Evolutionary conservation across 805 yeast species (phyloP).

Genomic region (Saccharomyces kudriavzevii): DNA sequence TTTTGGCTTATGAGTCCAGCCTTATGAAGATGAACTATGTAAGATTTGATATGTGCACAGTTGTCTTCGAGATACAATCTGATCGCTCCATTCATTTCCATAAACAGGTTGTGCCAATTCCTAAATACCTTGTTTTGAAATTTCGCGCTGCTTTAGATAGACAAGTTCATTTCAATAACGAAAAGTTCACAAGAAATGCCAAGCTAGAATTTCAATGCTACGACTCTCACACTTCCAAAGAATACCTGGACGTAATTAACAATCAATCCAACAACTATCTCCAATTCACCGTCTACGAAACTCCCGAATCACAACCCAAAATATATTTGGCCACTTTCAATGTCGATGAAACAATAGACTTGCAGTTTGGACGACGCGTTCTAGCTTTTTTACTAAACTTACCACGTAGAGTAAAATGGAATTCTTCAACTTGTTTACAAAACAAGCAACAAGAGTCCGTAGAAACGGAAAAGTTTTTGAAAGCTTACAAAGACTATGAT

Average conservation of each 20-base stretch:
- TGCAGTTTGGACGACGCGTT: conserved; percentile 79
- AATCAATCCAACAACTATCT: conserved; percentile 27
- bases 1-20: conserved; percentile 38
- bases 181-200: conserved; percentile 37
- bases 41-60: conserved; percentile 40
- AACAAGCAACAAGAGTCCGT: conserved; percentile 49
- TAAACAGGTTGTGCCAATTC: conserved; percentile 68
- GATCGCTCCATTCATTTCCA: conserved; percentile 64
- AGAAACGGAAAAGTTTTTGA: conserved; percentile 59
- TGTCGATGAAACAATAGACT: conserved; percentile 43
- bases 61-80: conserved; percentile 65
- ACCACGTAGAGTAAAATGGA: conserved; percentile 68
- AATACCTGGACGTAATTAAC: conserved; percentile 24
- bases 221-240: conserved; percentile 17
- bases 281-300: conserved; percentile 31
- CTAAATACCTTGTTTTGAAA: conserved; percentile 34
- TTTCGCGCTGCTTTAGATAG: conserved; percentile 42
- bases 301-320: conserved; percentile 23
- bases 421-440: conserved; percentile 51
- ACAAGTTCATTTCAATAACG: conserved; percentile 40
- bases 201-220: conserved; percentile 36
- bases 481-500: conserved; percentile 46
- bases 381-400: conserved; percentile 54
- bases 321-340: conserved; percentile 29
- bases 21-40: conserved; percentile 42